A percentile compares a stretch with the other conserved stretches of the same genome.
phyloP scores from a whole-genome alignment of 495 filamentous ascomycete genomes.

The Tuber brumale region DNA sequence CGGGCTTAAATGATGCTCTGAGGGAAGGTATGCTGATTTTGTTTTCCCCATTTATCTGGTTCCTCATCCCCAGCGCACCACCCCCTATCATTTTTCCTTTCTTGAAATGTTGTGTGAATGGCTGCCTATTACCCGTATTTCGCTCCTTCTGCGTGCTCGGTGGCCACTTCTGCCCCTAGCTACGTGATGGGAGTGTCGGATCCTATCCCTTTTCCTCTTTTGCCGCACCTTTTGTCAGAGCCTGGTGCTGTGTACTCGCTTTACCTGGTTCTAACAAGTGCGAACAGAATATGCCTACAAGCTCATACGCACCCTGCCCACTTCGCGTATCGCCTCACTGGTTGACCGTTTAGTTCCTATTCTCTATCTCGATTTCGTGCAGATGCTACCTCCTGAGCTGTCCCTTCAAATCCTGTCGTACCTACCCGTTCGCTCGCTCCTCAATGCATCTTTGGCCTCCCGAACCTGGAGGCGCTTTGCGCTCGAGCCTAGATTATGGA shows the following conservation, averaged over 20 bases:
- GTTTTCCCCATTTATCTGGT: slow-evolving; percentile 9
- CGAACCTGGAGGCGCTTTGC: slow-evolving; percentile 74
- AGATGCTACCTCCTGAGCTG: slow-evolving; percentile 78
- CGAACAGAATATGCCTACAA: slow-evolving; percentile 41
- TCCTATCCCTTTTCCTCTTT: slow-evolving; percentile 13
- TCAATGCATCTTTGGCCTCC: slow-evolving; percentile 70
- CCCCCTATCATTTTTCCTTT: slow-evolving; percentile 1
- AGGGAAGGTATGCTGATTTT: slow-evolving; percentile 37
- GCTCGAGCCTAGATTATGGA: slow-evolving; percentile 81
- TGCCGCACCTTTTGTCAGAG: slow-evolving; percentile 10
- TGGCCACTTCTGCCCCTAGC: slow-evolving; percentile 14
- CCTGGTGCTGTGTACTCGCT: slow-evolving; percentile 4
- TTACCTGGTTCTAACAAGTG: slow-evolving; percentile 6
- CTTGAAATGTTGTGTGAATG: slow-evolving; percentile 1
- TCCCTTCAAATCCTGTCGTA: slow-evolving; percentile 82
- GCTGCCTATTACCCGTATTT: slow-evolving; percentile 6
- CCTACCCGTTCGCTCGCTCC: slow-evolving; percentile 66
- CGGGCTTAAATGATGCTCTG: slow-evolving; percentile 32
- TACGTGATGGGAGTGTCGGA: slow-evolving; percentile 5
- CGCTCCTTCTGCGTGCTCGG: slow-evolving; percentile 5
- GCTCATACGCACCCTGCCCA: slow-evolving; percentile 41
- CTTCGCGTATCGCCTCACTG: slow-evolving; percentile 39
- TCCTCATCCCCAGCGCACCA: not conserved
- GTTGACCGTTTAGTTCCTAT: slow-evolving; percentile 41
- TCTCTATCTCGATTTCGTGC: slow-evolving; percentile 74